A percentile compares a stretch with the other conserved stretches of the same genome.
These are phyloP conservation scores for Lodderomyces margitis DNA, from an alignment of 1,139 yeast species.

Conservation along the genomic window DNA sequence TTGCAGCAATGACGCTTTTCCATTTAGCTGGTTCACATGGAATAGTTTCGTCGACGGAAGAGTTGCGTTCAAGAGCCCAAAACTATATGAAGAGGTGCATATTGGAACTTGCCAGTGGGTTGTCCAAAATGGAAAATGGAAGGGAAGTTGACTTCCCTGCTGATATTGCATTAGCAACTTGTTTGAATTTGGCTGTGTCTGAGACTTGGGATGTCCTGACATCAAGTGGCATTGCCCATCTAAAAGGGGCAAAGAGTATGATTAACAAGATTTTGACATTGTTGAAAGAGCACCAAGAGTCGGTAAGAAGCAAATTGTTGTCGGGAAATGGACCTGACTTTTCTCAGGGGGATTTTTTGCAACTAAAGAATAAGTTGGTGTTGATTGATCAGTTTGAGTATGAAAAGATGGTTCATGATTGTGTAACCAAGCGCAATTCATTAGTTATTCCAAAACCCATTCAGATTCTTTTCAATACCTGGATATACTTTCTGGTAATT, in stretches of 20 bases:
- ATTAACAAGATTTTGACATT: slow-evolving; percentile 45
- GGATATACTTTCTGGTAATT: slow-evolving; percentile 65
- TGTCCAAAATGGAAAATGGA: slow-evolving; percentile 29
- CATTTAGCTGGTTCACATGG: slow-evolving; percentile 50
- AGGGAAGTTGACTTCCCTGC: slow-evolving; percentile 43
- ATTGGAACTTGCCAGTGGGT: slow-evolving; percentile 55
- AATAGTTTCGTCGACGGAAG: slow-evolving; percentile 32
- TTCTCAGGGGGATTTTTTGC: neutral
- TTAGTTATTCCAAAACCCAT: slow-evolving; percentile 40
- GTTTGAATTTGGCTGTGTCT: slow-evolving; percentile 59
- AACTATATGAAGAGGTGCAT: slow-evolving; percentile 60
- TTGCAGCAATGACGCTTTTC: slow-evolving; percentile 65
- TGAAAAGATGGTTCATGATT: slow-evolving; percentile 27
- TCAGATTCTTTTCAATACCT: slow-evolving; percentile 57
- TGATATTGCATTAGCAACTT: slow-evolving; percentile 66
- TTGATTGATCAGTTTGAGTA: slow-evolving; percentile 36
- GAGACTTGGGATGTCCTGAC: slow-evolving; percentile 71
- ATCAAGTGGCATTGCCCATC: slow-evolving; percentile 64
- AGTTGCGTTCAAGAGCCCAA: slow-evolving; percentile 49
- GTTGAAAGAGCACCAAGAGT: slow-evolving; percentile 27
- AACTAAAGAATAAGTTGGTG: slow-evolving; percentile 25
- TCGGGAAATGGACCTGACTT: slow-evolving; percentile 6
- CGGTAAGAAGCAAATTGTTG: slow-evolving; percentile 15
- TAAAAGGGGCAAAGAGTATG: slow-evolving; percentile 65
- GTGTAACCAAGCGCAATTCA: slow-evolving; percentile 7